phyloP scores from a whole-genome alignment of 495 filamentous ascomycete species.

The Lophiotrema nucula region DNA sequence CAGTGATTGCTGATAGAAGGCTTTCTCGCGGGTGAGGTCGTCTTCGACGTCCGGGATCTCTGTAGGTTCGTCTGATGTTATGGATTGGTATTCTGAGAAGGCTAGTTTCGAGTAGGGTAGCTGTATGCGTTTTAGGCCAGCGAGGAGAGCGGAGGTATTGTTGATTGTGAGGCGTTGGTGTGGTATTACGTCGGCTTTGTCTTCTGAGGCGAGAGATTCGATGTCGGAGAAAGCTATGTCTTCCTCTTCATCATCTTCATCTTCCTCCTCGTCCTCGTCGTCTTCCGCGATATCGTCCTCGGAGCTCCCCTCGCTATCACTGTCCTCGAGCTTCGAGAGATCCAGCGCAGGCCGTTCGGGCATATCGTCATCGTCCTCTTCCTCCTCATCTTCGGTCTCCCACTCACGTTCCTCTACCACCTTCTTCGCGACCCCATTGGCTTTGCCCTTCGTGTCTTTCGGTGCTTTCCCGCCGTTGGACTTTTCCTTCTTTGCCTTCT shows the following conservation, averaged over 20 bases:
- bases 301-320: slow-evolving; percentile 25
- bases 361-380: slow-evolving; percentile 28
- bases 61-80: slow-evolving; percentile 54
- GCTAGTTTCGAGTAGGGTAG: slow-evolving; percentile 58
- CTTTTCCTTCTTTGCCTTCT: slow-evolving; percentile 18
- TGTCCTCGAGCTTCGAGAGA: slow-evolving; percentile 34
- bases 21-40: slow-evolving; percentile 84
- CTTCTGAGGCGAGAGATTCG: slow-evolving; percentile 71
- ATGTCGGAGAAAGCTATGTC: slow-evolving; percentile 85
- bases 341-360: slow-evolving; percentile 27
- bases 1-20: slow-evolving; percentile 90
- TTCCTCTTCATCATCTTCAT: slow-evolving; percentile 53
- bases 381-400: slow-evolving; percentile 37
- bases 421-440: slow-evolving; percentile 7
- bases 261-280: slow-evolving; percentile 25
- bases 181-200: slow-evolving; percentile 79
- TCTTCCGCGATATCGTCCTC: slow-evolving; percentile 39
- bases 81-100: slow-evolving; percentile 65
- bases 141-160: slow-evolving; percentile 76
- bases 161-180: slow-evolving; percentile 96
- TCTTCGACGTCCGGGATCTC: slow-evolving; percentile 72
- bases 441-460: slow-evolving; percentile 2
- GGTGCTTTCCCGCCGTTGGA: background rate
- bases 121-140: slow-evolving; percentile 57
- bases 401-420: slow-evolving; percentile 21